Percentiles rank a stretch among this genome's conserved stretches.
Conservation (phyloP, 2,329 filamentous ascomycete genomes). For the Lachnellula suecica region DNA sequence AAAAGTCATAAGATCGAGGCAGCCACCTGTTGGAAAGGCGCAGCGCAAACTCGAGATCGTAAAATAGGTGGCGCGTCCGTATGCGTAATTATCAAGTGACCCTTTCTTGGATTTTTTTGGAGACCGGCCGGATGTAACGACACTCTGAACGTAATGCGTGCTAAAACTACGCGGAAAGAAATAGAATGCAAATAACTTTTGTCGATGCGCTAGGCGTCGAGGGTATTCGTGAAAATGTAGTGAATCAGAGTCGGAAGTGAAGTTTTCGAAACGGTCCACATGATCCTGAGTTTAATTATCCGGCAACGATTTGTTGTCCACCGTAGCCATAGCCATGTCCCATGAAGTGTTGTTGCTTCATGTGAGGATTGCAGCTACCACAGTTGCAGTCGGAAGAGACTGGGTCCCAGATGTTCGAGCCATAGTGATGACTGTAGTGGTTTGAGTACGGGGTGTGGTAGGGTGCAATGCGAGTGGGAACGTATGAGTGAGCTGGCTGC, state of each 20-base stretch:
- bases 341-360: constrained; percentile 47
- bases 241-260: constrained; percentile 3
- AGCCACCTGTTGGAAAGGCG: constrained; percentile 27
- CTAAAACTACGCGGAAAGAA: constrained; percentile 25
- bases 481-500: constrained; percentile 34
- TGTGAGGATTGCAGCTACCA: constrained; percentile 44
- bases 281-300: constrained; percentile 24
- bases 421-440: constrained; percentile 35
- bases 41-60: constrained; percentile 37
- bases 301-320: constrained; percentile 47
- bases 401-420: constrained; percentile 44
- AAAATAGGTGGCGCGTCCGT: constrained; percentile 21
- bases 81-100: constrained; percentile 27
- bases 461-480: constrained; percentile 44
- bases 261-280: constrained; percentile 3
- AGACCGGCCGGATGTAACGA: constrained; percentile 21
- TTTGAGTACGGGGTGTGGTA: constrained; percentile 47
- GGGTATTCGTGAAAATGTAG: constrained; percentile 17
- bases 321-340: constrained; percentile 40
- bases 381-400: constrained; percentile 47
- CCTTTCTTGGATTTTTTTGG: constrained; percentile 23
- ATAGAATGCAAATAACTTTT: constrained; percentile 33
- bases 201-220: constrained; percentile 25
- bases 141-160: constrained; percentile 31
- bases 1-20: constrained; percentile 38